Evolutionary conservation across 306 rosid genomes (phyloP).

Genomic region (Ammopiptanthus mongolicus): DNA sequence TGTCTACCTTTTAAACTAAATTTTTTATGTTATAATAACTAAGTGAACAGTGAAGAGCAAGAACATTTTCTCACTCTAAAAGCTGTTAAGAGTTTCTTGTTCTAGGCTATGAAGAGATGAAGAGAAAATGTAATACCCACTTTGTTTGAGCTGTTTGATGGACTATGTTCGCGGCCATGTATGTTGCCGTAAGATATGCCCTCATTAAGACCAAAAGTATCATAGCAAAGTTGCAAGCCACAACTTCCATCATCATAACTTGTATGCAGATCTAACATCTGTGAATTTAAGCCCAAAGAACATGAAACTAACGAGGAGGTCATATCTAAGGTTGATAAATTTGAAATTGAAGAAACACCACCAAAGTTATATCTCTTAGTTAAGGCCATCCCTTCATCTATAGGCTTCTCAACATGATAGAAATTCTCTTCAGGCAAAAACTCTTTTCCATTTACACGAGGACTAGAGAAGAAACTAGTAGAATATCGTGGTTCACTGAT

Average conservation of each 20-base stretch:
- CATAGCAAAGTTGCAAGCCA: slow-evolving; percentile 7
- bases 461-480: slow-evolving; percentile 11
- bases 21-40: too few relatives aligned
- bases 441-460: slow-evolving; percentile 14
- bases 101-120: not conserved
- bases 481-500: slow-evolving; percentile 5
- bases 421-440: not conserved
- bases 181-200: slow-evolving; percentile 10
- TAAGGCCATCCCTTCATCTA: slow-evolving; percentile 18
- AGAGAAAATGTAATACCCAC: slow-evolving; percentile 20
- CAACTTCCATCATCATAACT: not conserved
- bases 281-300: slow-evolving; percentile 35
- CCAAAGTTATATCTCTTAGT: slow-evolving; percentile 19
- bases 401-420: not conserved
- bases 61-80: too few relatives aligned
- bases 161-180: slow-evolving; percentile 32
- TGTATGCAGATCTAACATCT: slow-evolving; percentile 29
- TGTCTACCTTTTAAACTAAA: too few relatives aligned
- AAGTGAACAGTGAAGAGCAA: too few relatives aligned
- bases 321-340: slow-evolving; percentile 2
- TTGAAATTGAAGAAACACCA: slow-evolving; percentile 15
- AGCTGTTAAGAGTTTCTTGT: too few relatives aligned
- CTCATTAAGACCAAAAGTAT: slow-evolving; percentile 16
- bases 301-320: slow-evolving; percentile 34
- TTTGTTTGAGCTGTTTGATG: slow-evolving; percentile 45